phyloP scores from a whole-genome alignment of 306 rosid species.

The Abrus pulchellus region DNA sequence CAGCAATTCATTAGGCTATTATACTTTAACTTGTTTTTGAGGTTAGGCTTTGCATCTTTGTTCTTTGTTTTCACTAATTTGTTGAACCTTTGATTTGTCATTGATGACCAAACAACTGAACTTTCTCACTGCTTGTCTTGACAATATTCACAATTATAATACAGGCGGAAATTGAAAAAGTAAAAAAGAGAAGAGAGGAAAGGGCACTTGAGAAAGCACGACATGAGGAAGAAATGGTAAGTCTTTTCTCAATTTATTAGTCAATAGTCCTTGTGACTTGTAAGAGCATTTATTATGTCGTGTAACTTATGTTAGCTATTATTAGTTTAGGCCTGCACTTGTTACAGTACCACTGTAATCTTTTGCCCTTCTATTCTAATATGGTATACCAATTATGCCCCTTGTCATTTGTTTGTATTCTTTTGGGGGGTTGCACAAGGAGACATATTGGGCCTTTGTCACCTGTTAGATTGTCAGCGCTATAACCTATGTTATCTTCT shows the following conservation, averaged over 20 bases:
- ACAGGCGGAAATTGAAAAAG: conserved; percentile 97
- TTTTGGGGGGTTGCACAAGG: background rate
- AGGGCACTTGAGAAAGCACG: conserved; percentile 97
- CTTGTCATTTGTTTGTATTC: background rate
- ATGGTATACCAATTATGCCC: background rate
- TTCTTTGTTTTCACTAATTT: conserved; percentile 36
- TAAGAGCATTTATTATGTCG: background rate
- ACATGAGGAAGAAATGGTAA: conserved; percentile 97
- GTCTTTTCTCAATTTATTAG: conserved; percentile 33
- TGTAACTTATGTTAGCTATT: background rate
- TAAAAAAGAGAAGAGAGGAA: conserved; percentile 98
- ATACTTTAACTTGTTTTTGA: conserved; percentile 5
- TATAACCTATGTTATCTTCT: conserved; percentile 30
- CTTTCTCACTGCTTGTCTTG: conserved; percentile 18
- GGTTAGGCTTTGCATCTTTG: conserved; percentile 5
- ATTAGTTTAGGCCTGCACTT: conserved; percentile 21
- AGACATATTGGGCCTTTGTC: background rate
- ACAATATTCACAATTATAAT: conserved; percentile 41
- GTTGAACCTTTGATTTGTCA: conserved; percentile 25
- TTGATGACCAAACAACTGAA: conserved; percentile 21
- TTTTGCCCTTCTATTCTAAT: conserved; percentile 37
- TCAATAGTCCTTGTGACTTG: background rate
- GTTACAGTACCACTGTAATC: background rate
- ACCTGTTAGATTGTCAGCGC: conserved; percentile 6
- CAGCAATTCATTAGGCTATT: conserved; percentile 18